A percentile compares a stretch with the other conserved stretches of the same genome.
phyloP scores from a whole-genome alignment of 129 eudicot genomes.

The Logfia minima region DNA sequence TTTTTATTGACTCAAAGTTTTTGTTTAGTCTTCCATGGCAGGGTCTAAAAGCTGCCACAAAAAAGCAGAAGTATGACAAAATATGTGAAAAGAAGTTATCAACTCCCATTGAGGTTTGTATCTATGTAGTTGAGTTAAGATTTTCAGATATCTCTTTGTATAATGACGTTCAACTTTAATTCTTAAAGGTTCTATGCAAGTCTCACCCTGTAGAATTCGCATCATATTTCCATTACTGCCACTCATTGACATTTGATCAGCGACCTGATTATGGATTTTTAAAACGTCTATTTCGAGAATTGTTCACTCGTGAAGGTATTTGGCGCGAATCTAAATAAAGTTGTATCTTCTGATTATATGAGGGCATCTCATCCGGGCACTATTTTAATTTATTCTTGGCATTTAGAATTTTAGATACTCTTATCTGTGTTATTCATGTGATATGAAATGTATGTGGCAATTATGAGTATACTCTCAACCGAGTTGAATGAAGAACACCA shows the following conservation, averaged over 20 bases:
- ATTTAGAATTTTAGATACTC: neutral
- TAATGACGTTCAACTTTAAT: constrained; percentile 7
- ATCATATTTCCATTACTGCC: constrained; percentile 95
- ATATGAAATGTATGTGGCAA: neutral
- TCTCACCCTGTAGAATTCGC: constrained; percentile 98
- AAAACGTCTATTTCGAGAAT: constrained; percentile 93
- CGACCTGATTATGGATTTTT: constrained; percentile 97
- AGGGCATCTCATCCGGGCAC: neutral
- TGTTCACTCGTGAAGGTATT: constrained; percentile 90
- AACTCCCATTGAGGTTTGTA: constrained; percentile 89
- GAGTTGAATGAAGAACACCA: constrained; percentile 5
- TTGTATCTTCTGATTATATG: neutral
- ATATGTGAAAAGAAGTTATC: constrained; percentile 96
- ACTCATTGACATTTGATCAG: constrained; percentile 93
- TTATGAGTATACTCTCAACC: neutral
- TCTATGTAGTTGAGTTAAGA: constrained; percentile 10
- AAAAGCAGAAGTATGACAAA: constrained; percentile 96
- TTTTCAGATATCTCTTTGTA: neutral
- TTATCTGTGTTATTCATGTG: neutral
- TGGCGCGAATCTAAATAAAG: constrained; percentile 5
- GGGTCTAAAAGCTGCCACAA: constrained; percentile 98
- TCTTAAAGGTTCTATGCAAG: constrained; percentile 85
- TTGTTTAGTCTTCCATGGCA: constrained; percentile 94
- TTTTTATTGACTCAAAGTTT: constrained; percentile 28
- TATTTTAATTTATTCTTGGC: neutral